These are phyloP conservation scores for Cantharellus anzutake DNA, from an alignment of 768 basidiomycete species.

Conservation along the genomic window DNA sequence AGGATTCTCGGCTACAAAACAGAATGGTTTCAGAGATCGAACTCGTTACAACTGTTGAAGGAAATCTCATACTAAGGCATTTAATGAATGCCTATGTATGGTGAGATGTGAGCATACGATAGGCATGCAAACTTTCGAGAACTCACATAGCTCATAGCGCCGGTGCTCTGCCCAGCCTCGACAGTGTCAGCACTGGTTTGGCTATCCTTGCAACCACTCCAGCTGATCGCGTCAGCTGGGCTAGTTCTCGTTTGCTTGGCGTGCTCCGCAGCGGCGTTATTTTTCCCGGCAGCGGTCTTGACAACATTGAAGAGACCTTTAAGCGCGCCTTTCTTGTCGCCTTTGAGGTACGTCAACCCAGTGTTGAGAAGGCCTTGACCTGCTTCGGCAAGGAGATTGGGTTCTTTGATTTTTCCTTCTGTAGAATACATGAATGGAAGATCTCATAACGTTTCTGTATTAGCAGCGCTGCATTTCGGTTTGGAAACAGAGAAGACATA, in stretches of 20 bases:
- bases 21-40: slow-evolving; percentile 3
- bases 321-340: slow-evolving; percentile 66
- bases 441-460: neutral
- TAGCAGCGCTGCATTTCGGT: neutral
- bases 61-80: slow-evolving; percentile 6
- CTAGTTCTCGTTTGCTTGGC: slow-evolving; percentile 48
- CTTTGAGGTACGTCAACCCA: slow-evolving; percentile 51
- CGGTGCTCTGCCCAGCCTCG: slow-evolving; percentile 26
- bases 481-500: slow-evolving; percentile 16
- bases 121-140: neutral
- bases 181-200: slow-evolving; percentile 24
- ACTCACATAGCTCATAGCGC: slow-evolving; percentile 26
- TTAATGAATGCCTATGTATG: slow-evolving; percentile 16
- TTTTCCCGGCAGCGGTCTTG: slow-evolving; percentile 48
- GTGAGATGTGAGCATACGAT: neutral
- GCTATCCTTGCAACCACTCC: slow-evolving; percentile 26
- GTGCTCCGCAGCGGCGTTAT: slow-evolving; percentile 37
- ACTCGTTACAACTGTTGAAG: neutral
- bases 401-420: slow-evolving; percentile 89
- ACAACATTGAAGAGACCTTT: slow-evolving; percentile 53
- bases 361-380: slow-evolving; percentile 73
- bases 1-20: slow-evolving; percentile 19
- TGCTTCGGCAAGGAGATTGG: slow-evolving; percentile 72
- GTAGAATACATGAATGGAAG: slow-evolving; percentile 52
- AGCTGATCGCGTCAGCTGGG: slow-evolving; percentile 51